phyloP scores from a whole-genome alignment of 73 alveolate species.

The Paramecium pentaurelia region DNA sequence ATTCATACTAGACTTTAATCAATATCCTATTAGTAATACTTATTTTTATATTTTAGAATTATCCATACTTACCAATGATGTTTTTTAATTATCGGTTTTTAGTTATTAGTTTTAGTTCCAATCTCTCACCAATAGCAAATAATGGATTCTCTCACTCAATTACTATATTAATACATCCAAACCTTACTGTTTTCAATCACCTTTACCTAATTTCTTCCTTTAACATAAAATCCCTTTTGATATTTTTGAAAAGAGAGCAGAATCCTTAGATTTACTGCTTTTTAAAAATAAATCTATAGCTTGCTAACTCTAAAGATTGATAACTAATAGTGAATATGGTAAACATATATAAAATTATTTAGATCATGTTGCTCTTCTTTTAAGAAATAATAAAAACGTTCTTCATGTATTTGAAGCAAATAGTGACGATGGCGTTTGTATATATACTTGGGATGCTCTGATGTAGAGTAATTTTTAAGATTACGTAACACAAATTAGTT shows the following conservation, averaged over 20 bases:
- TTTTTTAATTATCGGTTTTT: background rate
- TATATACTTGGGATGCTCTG: constrained; percentile 53
- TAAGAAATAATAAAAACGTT: constrained; percentile 41
- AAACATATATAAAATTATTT: background rate
- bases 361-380: constrained; percentile 63
- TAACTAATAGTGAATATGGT: constrained; percentile 58
- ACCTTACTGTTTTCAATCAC: background rate
- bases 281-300: constrained; percentile 53
- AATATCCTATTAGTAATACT: background rate
- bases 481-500: constrained; percentile 12
- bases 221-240: background rate
- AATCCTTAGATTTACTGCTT: constrained; percentile 53
- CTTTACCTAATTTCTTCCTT: constrained; percentile 31
- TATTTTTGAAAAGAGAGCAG: constrained; percentile 26
- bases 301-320: constrained; percentile 49
- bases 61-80: background rate
- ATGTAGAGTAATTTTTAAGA: background rate
- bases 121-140: background rate
- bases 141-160: constrained; percentile 14
- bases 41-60: background rate
- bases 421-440: constrained; percentile 57
- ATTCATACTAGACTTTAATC: background rate
- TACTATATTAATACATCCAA: constrained; percentile 7
- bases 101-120: background rate
- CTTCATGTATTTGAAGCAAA: constrained; percentile 59